Evolutionary conservation across 2,329 filamentous ascomycete species (phyloP).

Genomic region (Neodidymelliopsis sp.): DNA sequence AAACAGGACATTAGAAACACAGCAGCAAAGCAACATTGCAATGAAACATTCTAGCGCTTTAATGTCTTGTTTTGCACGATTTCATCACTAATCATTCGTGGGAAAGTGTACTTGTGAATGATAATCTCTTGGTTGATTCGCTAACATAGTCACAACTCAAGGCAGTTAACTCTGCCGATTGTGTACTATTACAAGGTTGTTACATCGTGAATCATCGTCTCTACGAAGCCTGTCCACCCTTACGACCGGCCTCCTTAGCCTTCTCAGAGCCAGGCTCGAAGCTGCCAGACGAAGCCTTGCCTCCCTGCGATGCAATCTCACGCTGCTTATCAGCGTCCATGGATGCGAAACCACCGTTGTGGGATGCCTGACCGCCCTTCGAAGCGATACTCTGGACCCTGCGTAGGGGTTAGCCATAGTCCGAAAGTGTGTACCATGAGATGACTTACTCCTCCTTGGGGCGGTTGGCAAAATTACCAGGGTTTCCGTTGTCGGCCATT

Average conservation of each 20-base stretch:
- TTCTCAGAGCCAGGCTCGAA: constrained; percentile 63
- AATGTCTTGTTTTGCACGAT: not conserved
- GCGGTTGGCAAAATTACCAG: constrained; percentile 60
- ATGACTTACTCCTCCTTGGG: constrained; percentile 57
- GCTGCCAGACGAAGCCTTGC: constrained; percentile 61
- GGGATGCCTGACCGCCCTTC: constrained; percentile 53
- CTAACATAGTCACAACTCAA: not conserved
- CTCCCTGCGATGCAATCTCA: constrained; percentile 64
- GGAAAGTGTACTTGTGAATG: not conserved
- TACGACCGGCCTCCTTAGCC: constrained; percentile 62
- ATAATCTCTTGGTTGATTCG: not conserved
- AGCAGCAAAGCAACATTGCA: constrained; percentile 5
- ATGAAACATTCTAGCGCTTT: constrained; percentile 1
- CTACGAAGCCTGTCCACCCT: constrained; percentile 53
- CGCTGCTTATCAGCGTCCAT: constrained; percentile 49
- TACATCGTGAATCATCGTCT: not conserved
- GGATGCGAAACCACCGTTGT: constrained; percentile 47
- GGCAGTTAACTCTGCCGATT: not conserved
- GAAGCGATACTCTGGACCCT: constrained; percentile 54
- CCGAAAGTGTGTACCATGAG: too few relatives aligned
- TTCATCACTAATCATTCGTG: not conserved
- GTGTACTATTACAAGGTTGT: not conserved
- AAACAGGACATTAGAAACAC: not conserved
- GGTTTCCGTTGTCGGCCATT: constrained; percentile 53
- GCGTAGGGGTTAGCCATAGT: too few relatives aligned